Percentiles rank a stretch among this genome's conserved stretches.
phyloP scores from a whole-genome alignment of 1,139 yeast genomes.

The Scheffersomyces illinoinensis region DNA sequence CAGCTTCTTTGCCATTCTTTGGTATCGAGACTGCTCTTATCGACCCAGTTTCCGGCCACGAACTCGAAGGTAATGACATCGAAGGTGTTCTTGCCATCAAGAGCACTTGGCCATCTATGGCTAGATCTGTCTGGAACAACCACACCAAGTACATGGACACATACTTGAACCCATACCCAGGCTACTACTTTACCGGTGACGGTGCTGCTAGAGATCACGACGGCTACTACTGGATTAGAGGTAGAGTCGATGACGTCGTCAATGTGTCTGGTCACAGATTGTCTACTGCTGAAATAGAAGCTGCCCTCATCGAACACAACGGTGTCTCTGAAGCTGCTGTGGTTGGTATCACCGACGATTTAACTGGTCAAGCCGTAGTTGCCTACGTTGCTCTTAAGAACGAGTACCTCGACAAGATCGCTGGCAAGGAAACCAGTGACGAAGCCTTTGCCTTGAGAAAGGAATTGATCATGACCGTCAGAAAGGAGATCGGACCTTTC shows the following conservation, averaged over 20 bases:
- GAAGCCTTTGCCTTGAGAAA: conserved; percentile 67
- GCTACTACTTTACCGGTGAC: conserved; percentile 96
- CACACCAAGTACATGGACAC: conserved; percentile 91
- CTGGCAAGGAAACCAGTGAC: conserved; percentile 49
- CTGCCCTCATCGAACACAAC: conserved; percentile 78
- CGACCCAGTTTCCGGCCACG: conserved; percentile 89
- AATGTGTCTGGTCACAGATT: conserved; percentile 97
- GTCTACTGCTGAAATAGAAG: conserved; percentile 96
- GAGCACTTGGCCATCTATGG: conserved; percentile 97
- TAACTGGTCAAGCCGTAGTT: conserved; percentile 96
- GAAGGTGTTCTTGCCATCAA: conserved; percentile 94
- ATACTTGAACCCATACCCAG: conserved; percentile 93
- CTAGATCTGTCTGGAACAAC: conserved; percentile 92
- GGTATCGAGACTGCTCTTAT: conserved; percentile 89
- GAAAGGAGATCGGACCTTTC: conserved; percentile 95
- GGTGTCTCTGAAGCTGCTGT: conserved; percentile 93
- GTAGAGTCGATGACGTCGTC: conserved; percentile 98
- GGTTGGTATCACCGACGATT: conserved; percentile 90
- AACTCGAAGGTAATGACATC: conserved; percentile 83
- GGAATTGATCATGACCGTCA: conserved; percentile 81
- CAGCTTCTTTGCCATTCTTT: conserved; percentile 94
- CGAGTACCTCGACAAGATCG: conserved; percentile 39
- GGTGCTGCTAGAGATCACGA: conserved; percentile 98
- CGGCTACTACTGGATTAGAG: conserved; percentile 97
- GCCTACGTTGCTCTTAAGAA: conserved; percentile 89